phyloP scores from a whole-genome alignment of 495 filamentous ascomycete genomes.

The Chaetomium tenue region DNA sequence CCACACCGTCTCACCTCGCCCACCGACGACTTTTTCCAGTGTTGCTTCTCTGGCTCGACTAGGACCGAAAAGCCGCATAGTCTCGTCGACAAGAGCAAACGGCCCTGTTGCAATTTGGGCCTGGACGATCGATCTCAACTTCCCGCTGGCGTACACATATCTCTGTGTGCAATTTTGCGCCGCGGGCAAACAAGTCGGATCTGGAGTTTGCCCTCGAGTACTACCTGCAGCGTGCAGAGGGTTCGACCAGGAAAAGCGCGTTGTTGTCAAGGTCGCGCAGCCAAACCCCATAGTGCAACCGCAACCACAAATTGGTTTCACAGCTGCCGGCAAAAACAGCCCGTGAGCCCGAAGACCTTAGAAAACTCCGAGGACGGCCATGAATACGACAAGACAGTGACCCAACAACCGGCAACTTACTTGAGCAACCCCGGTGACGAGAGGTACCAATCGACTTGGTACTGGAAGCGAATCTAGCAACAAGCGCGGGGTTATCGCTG shows the following conservation, averaged over 20 bases:
- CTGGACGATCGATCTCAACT: neutral
- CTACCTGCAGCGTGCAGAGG: too few relatives aligned
- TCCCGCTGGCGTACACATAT: neutral
- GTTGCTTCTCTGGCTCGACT: neutral
- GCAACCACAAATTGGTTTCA: neutral
- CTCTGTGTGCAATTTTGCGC: neutral
- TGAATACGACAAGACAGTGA: slow-evolving; percentile 28
- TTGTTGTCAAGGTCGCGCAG: too few relatives aligned
- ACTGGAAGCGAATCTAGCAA: slow-evolving; percentile 1
- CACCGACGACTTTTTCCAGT: neutral
- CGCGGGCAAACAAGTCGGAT: neutral
- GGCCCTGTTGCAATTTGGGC: neutral
- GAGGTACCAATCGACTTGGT: slow-evolving; percentile 12
- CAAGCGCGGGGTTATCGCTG: slow-evolving; percentile 7
- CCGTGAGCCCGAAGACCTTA: slow-evolving; percentile 9
- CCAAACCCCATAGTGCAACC: too few relatives aligned
- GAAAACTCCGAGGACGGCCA: slow-evolving; percentile 26
- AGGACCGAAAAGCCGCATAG: neutral
- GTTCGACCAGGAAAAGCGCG: too few relatives aligned
- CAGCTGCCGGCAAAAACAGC: neutral
- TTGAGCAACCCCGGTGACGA: neutral
- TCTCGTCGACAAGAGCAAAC: slow-evolving; percentile 3
- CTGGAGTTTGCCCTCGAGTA: too few relatives aligned
- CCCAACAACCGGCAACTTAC: slow-evolving; percentile 16
- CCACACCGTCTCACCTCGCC: slow-evolving; percentile 5